Percentiles rank a stretch among this genome's conserved stretches.
Conservation (phyloP, 495 filamentous ascomycete genomes). For the Xylaria castorea region DNA sequence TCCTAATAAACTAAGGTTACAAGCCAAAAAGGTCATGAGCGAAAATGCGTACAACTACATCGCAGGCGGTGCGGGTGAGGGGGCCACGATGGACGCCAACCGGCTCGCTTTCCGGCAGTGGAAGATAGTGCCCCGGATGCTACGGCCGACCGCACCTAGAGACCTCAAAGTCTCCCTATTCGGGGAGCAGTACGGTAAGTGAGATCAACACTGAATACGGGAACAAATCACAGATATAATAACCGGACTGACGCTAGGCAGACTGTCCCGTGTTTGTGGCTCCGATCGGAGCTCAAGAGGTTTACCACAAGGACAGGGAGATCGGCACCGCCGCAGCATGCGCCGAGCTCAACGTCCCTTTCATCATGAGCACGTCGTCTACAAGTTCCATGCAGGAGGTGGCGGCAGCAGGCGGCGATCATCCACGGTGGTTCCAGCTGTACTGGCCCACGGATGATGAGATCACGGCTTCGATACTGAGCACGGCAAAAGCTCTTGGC, state of each 20-base stretch:
- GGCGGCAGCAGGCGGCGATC: constrained; percentile 44
- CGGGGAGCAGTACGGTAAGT: constrained; percentile 53
- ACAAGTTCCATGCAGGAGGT: constrained; percentile 54
- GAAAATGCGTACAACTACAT: constrained; percentile 65
- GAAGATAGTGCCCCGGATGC: constrained; percentile 61
- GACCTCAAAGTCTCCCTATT: constrained; percentile 64
- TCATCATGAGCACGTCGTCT: constrained; percentile 35
- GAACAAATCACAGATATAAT: background rate
- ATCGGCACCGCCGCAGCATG: constrained; percentile 36
- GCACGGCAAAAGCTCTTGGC: constrained; percentile 61
- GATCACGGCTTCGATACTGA: constrained; percentile 66
- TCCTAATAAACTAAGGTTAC: constrained; percentile 64
- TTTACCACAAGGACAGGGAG: constrained; percentile 57
- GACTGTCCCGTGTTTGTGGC: constrained; percentile 58
- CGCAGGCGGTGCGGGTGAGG: constrained; percentile 68
- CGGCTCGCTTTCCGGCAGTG: constrained; percentile 69
- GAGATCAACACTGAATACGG: background rate
- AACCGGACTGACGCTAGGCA: background rate
- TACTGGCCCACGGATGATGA: constrained; percentile 71
- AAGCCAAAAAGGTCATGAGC: constrained; percentile 58
- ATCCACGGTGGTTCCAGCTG: constrained; percentile 65
- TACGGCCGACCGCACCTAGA: constrained; percentile 48
- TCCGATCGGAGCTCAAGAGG: constrained; percentile 54
- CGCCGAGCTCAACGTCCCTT: constrained; percentile 48
- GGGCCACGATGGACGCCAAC: constrained; percentile 70